Evolutionary conservation across 495 filamentous ascomycete genomes (phyloP).

Genomic region (Penicillium alfredii): DNA sequence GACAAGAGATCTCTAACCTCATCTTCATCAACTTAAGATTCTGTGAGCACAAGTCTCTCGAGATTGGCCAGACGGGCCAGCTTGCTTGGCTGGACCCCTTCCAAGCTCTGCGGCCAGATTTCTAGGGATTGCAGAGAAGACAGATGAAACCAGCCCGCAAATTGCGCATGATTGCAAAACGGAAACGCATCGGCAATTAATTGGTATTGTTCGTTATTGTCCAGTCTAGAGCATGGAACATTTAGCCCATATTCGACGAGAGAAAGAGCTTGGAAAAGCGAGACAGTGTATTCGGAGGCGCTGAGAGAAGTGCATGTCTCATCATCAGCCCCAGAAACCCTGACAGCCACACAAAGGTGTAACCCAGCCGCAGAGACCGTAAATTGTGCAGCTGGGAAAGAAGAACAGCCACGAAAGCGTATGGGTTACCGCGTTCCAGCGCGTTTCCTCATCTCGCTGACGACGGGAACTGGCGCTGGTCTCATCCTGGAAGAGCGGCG

Average conservation of each 20-base stretch:
- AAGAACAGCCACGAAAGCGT: constrained; percentile 5
- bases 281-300: constrained; percentile 3
- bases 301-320: constrained; percentile 5
- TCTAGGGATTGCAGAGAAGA: constrained; percentile 9
- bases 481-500: no score
- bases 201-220: no score
- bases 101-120: constrained; percentile 4
- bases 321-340: constrained; percentile 9
- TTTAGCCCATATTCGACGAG: constrained; percentile 10
- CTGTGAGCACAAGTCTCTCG: no score
- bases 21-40: no score
- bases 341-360: neutral
- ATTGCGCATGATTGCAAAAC: neutral
- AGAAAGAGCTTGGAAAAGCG: constrained; percentile 1
- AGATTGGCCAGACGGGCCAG: no score
- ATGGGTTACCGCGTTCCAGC: neutral
- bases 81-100: no score
- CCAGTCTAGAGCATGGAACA: no score
- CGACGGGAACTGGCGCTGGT: no score
- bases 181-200: constrained; percentile 1
- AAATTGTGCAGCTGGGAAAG: constrained; percentile 6
- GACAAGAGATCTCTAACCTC: no score
- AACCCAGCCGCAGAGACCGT: constrained; percentile 1
- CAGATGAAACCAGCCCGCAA: constrained; percentile 4
- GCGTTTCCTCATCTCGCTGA: no score